A percentile compares a stretch with the other conserved stretches of the same genome.
Evolutionary conservation across 1,284 basidiomycete genomes (phyloP).

Genomic region (Melampsora larici-populina): DNA sequence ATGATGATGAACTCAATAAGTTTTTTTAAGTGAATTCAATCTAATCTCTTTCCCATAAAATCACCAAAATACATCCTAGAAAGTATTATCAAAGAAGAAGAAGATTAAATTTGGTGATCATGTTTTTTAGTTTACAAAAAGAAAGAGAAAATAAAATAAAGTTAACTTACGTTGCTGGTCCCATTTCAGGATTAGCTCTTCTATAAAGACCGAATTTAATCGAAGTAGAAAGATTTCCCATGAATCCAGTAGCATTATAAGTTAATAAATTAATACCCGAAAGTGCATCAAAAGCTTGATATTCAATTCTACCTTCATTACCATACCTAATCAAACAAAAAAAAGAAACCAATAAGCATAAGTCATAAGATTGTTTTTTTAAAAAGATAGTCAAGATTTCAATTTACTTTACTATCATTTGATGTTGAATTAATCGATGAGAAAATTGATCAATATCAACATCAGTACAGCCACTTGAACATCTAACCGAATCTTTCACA

Average conservation of each 20-base stretch:
- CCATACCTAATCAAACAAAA: not conserved
- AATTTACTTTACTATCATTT: not conserved
- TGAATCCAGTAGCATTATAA: not conserved
- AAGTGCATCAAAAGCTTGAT: not conserved
- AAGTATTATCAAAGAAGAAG: not conserved
- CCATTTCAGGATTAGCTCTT: not conserved
- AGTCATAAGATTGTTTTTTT: not conserved
- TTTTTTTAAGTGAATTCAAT: not conserved
- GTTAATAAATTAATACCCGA: not conserved
- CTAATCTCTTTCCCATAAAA: not conserved
- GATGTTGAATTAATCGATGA: conserved; percentile 1
- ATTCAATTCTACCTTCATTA: not conserved
- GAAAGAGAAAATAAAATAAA: not conserved
- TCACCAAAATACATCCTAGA: not conserved
- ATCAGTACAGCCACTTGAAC: not conserved
- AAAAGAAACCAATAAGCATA: not conserved
- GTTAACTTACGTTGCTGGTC: not conserved
- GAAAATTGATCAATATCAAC: not conserved
- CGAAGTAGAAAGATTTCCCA: not conserved
- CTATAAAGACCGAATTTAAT: conserved; percentile 7
- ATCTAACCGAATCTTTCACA: not conserved
- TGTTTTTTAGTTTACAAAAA: not conserved
- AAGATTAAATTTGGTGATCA: not conserved
- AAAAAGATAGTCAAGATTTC: not conserved
- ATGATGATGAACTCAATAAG: not conserved